These are phyloP conservation scores for Physcomitrellopsis africana DNA, from an alignment of 225 moss, liverwort and hornwort species.

Conservation along the genomic window DNA sequence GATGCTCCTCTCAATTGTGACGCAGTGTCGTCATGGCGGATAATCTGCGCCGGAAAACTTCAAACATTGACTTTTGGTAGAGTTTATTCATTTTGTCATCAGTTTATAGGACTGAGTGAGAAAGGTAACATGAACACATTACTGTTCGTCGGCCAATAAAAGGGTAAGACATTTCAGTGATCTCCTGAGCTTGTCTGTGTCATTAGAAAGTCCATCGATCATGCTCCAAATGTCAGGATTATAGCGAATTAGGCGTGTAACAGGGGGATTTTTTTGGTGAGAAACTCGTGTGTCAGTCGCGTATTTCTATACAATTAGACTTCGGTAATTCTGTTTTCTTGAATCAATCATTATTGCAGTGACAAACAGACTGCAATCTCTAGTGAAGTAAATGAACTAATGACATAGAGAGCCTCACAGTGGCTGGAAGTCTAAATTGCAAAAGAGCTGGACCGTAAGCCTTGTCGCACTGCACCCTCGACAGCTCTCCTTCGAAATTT, in stretches of 20 bases:
- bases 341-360: not conserved
- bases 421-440: conserved; percentile 17
- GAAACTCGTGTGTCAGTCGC: not conserved
- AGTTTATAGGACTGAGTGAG: not conserved
- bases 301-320: conserved; percentile 16
- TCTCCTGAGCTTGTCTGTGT: not conserved
- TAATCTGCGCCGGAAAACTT: not conserved
- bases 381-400: not conserved
- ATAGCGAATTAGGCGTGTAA: not conserved
- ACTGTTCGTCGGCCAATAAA: not conserved
- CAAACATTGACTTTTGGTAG: not conserved
- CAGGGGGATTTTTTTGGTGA: not conserved
- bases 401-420: not conserved
- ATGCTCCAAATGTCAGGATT: not conserved
- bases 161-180: not conserved
- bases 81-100: not conserved
- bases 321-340: conserved; percentile 1
- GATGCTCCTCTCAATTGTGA: not conserved
- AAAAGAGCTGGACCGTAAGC: conserved; percentile 42
- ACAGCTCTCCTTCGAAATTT: conserved; percentile 44
- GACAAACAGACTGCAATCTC: not conserved
- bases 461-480: conserved; percentile 35
- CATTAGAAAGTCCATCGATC: not conserved
- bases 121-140: not conserved
- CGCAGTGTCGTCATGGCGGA: not conserved